Percentiles rank a stretch among this genome's conserved stretches.
Evolutionary conservation across 306 rosid genomes (phyloP).

Genomic region (Prunus mongolica): DNA sequence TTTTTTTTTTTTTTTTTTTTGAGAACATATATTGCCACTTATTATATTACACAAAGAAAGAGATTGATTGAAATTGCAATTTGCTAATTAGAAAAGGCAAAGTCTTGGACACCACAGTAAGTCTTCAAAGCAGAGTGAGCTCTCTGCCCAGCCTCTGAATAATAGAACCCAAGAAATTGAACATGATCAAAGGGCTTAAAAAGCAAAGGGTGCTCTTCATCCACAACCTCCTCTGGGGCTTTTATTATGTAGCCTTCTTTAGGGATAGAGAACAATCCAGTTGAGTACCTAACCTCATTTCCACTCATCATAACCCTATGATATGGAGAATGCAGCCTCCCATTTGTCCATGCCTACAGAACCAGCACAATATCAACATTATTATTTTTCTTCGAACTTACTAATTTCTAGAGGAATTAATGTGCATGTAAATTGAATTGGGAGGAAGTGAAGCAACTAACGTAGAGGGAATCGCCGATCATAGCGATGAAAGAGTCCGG

Average conservation of each 20-base stretch:
- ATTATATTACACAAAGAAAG: neutral
- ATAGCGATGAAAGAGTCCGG: constrained; percentile 43
- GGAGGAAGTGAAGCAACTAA: constrained; percentile 14
- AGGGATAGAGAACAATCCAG: constrained; percentile 57
- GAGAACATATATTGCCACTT: no score
- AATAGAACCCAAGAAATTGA: constrained; percentile 41
- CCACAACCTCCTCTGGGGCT: constrained; percentile 64
- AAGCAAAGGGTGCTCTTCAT: constrained; percentile 63
- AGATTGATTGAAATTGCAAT: neutral
- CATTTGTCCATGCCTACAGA: constrained; percentile 75
- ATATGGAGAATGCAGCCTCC: constrained; percentile 49
- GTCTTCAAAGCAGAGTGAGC: constrained; percentile 40
- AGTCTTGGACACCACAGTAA: constrained; percentile 45
- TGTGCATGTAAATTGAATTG: neutral
- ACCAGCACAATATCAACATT: neutral
- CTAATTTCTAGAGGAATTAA: no score
- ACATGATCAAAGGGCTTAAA: constrained; percentile 59
- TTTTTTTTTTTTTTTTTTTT: no score
- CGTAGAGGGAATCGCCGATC: constrained; percentile 66
- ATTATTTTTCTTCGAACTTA: no score
- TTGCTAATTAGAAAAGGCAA: neutral
- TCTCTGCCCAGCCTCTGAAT: constrained; percentile 39
- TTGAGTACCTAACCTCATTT: constrained; percentile 54
- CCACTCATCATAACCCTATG: constrained; percentile 76
- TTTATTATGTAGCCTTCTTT: constrained; percentile 43